Evolutionary conservation across 2,329 filamentous ascomycete species (phyloP).

Genomic region (Phialophora tarda): DNA sequence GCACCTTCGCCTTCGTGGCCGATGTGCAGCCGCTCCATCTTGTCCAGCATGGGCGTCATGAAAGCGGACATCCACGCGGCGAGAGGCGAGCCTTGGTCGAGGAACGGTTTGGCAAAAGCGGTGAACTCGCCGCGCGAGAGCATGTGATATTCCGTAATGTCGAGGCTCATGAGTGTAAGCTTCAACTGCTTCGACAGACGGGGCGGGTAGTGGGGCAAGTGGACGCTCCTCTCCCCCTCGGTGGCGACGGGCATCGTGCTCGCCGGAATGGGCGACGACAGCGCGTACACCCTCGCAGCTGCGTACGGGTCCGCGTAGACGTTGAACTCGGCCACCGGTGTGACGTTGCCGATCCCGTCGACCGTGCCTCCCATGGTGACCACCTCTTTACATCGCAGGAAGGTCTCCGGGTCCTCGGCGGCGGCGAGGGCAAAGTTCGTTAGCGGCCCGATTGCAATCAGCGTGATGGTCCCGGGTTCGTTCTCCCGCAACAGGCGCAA

Average conservation of each 20-base stretch:
- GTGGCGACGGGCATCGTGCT: conserved; percentile 77
- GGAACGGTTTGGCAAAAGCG: conserved; percentile 59
- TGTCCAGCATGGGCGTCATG: conserved; percentile 71
- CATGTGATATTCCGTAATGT: conserved; percentile 75
- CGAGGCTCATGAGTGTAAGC: conserved; percentile 74
- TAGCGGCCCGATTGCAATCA: conserved; percentile 85
- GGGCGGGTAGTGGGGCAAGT: conserved; percentile 67
- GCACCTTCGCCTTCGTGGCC: conserved; percentile 56
- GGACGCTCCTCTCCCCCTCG: conserved; percentile 43
- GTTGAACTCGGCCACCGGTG: conserved; percentile 92
- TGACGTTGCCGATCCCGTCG: conserved; percentile 77
- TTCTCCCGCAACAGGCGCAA: conserved; percentile 83
- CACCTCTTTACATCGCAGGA: conserved; percentile 86
- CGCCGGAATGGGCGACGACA: conserved; percentile 73
- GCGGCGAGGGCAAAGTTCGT: conserved; percentile 94
- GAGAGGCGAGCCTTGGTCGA: conserved; percentile 66
- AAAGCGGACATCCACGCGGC: conserved; percentile 76
- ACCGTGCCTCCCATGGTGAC: conserved; percentile 95
- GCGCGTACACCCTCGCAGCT: conserved; percentile 75
- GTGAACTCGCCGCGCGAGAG: conserved; percentile 67
- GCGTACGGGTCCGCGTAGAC: conserved; percentile 85
- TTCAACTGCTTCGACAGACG: conserved; percentile 68
- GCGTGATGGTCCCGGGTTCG: conserved; percentile 81
- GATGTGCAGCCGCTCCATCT: conserved; percentile 67
- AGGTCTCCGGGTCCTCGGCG: conserved; percentile 84